phyloP scores from a whole-genome alignment of 371 early-diverging fungal species.

The Rhizopus stolonifer region DNA sequence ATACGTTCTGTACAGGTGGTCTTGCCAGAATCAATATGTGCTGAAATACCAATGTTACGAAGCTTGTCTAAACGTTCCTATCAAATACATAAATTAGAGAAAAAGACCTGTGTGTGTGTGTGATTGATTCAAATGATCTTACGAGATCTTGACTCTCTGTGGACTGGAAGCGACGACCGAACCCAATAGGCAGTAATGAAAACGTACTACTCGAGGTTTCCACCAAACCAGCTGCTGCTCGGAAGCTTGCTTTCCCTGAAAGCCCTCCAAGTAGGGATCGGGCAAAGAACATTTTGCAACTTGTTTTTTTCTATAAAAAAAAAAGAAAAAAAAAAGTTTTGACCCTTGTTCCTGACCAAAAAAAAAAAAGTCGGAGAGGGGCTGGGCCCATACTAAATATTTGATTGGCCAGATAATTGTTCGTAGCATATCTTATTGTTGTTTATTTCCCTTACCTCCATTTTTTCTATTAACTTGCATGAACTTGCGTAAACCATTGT shows the following conservation, averaged over 20 bases:
- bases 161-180: conserved; percentile 41
- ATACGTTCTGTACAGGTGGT: conserved; percentile 98
- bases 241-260: conserved; percentile 36
- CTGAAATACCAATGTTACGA: conserved; percentile 98
- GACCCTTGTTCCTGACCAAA: background rate
- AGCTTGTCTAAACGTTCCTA: conserved; percentile 61
- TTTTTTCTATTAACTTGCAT: no score
- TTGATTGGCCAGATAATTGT: background rate
- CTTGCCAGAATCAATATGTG: conserved; percentile 98
- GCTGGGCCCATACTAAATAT: background rate
- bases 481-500: no score
- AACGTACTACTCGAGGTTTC: conserved; percentile 28
- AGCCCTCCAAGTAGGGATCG: conserved; percentile 48
- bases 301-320: background rate
- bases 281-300: conserved; percentile 42
- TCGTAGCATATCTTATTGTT: no score
- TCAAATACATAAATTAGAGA: background rate
- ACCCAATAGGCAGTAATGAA: conserved; percentile 32
- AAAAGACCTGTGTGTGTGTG: no score
- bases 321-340: conserved; percentile 4
- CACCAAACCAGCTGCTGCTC: conserved; percentile 27
- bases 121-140: conserved; percentile 14
- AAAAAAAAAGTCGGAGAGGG: background rate
- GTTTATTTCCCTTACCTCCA: no score
- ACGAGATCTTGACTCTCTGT: conserved; percentile 43